Conservation (phyloP, 257 asterid genomes). For the Nicotiana otophora region DNA sequence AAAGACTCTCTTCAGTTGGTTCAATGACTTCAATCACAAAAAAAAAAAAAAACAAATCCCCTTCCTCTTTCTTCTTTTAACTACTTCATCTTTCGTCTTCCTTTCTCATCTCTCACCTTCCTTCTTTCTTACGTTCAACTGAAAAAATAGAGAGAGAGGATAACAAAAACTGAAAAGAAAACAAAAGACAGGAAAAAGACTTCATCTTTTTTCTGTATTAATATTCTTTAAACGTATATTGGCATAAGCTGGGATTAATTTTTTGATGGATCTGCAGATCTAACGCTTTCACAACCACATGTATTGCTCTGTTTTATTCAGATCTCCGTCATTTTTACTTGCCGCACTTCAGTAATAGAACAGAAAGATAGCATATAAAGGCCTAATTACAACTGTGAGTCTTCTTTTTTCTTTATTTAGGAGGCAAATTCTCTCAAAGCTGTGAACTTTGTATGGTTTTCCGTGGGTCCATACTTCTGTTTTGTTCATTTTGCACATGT, state of each 20-base stretch:
- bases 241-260: not conserved
- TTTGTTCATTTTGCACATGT: not conserved
- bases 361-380: slow-evolving; percentile 4
- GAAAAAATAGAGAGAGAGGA: not conserved
- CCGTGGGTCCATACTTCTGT: not conserved
- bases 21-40: not conserved
- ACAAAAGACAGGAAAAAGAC: not conserved
- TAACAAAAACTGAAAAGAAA: not conserved
- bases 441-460: slow-evolving; percentile 1
- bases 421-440: not conserved
- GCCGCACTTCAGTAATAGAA: slow-evolving; percentile 22
- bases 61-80: slow-evolving; percentile 7
- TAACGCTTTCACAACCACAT: slow-evolving; percentile 22
- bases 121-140: slow-evolving; percentile 10
- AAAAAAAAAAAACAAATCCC: not conserved
- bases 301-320: slow-evolving; percentile 25
- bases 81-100: slow-evolving; percentile 6
- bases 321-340: slow-evolving; percentile 30
- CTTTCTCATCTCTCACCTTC: slow-evolving; percentile 15
- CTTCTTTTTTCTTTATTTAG: not conserved
- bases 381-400: slow-evolving; percentile 34
- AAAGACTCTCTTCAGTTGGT: slow-evolving; percentile 6
- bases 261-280: slow-evolving; percentile 50
- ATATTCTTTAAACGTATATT: slow-evolving; percentile 5
- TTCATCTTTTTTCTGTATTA: not conserved